Base-by-base conservation (phyloP, 2,329 filamentous ascomycete species). In the Sordariomycetes sp. region DNA sequence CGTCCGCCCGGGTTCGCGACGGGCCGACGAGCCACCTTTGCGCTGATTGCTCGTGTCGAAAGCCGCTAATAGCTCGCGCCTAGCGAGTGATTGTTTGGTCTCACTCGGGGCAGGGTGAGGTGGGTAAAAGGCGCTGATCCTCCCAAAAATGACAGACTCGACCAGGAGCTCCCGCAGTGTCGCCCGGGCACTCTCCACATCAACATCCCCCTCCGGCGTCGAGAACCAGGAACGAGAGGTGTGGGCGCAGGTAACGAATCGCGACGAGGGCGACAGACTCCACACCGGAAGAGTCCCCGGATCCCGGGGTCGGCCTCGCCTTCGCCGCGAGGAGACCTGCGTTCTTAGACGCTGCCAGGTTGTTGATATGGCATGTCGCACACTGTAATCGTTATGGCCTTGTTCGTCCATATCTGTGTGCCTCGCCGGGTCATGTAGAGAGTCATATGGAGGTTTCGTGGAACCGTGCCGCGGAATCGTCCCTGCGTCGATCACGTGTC, bases 101-200 rank as follows among this genome's bases (percentile, higher is more conserved):
- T 17, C n/a, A 24, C 50, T 53, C 3, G 52, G 50, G 3, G 55
- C 42, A 13, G 55, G 50, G 25, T 57, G 50, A 15, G 55, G 55
- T 24, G 55, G 55, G 55, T 57, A 57, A 20, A 57, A 57, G 15
- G 28, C 50, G 36, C 35, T 57, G 2, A 51, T 35, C 20, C 32
- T 42, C 17, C 42, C 55, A n/a, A 53, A 57, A n/a, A 48, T 45
- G 50, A 57, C 34, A 24, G 55, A 57, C 48, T 57, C 50, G 50
- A 24, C 13, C 2, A 57, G 55, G 15, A 57, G 55, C 35, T 53
- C 35, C 8, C 50, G 3, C 2, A 57, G 50, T 2, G 51, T 53
- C 10, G 24, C 35, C n/a, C 25, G 50, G 10, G 55, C 55, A 25
- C 22, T 39, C 25, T 42, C 55, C 17, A 42, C 42, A 20, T 53